Evolutionary conservation across 163 green algal species (phyloP).

Genomic region (Prototheca cutis): DNA sequence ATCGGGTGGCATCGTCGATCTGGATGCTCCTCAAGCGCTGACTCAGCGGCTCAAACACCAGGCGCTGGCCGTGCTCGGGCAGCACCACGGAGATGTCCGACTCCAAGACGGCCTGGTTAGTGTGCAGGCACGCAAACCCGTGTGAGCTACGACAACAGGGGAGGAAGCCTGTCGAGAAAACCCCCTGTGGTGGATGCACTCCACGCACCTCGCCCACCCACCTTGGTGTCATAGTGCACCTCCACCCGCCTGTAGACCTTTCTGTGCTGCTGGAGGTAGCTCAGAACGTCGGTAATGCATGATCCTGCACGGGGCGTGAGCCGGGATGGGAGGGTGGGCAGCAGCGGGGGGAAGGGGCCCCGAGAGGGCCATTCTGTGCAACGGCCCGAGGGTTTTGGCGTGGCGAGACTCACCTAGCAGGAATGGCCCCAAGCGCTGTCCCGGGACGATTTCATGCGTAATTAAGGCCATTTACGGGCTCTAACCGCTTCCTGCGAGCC

Average conservation of each 20-base stretch:
- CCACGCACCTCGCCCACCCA: neutral
- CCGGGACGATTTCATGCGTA: neutral
- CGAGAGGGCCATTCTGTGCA: too few species aligned
- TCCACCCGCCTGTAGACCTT: constrained; percentile 16
- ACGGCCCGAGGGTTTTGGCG: too few species aligned
- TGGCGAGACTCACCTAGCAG: neutral
- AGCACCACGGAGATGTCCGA: constrained; percentile 43
- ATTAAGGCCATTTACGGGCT: neutral
- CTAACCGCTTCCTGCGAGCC: too few species aligned
- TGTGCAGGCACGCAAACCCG: too few species aligned
- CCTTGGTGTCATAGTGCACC: constrained; percentile 21
- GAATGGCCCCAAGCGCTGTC: neutral
- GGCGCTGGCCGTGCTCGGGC: constrained; percentile 43
- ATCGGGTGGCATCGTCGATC: constrained; percentile 34
- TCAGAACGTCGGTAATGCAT: neutral
- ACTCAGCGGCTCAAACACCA: constrained; percentile 34
- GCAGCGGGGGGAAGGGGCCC: too few species aligned
- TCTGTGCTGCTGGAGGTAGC: neutral
- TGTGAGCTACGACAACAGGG: too few species aligned
- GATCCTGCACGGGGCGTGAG: neutral
- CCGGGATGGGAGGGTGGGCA: neutral
- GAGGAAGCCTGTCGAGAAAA: neutral
- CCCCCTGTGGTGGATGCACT: neutral
- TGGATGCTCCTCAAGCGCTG: constrained; percentile 46
- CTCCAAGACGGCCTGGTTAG: too few species aligned